Evolutionary conservation across 371 early-diverging fungal genomes (phyloP), one percentile per base, ranked within the genome.

Genomic region (Cokeromyces recurvatus): DNA sequence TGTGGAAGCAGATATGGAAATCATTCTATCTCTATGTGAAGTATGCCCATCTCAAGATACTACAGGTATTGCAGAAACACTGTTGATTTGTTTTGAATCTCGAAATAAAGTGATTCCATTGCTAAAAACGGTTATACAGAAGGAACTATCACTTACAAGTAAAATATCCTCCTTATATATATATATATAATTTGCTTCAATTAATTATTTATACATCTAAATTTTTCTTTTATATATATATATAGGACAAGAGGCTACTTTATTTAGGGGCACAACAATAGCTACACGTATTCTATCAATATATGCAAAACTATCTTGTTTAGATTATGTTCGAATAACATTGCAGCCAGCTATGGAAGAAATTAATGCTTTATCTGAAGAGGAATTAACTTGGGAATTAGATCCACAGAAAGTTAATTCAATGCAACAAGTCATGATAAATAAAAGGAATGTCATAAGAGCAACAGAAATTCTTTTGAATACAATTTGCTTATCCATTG

Each of bases 191-290:
- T n/a, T n/a, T n/a, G n/a, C 8, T 1, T 10, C 4, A 15, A 44
- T 6, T 10, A 2, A 11, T 31, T 8, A 10, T n/a, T n/a, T n/a
- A n/a, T n/a, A n/a, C n/a, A n/a, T n/a, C n/a, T n/a, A n/a, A n/a
- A n/a, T n/a, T n/a, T n/a, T n/a, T n/a, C n/a, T n/a, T n/a, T n/a
- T n/a, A n/a, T n/a, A n/a, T n/a, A n/a, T n/a, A n/a, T 51, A 55
- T 43, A 48, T 60, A 47, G 92, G 88, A 42, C 77, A 84, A 51
- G 87, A 91, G 29, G 74, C 92, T 0, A 89, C 89, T 45, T 63
- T 97, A 38, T 95, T 97, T 78, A 81, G 97, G 22, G 78, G 92
- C 31, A 95, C 95, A 57, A 87, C 89, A 15, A 86, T 96, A 68
- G 88, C 94, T 0, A 94, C 94, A 0, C 77, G 89, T 7, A 67